phyloP scores from a whole-genome alignment of 306 rosid species.

The Fragaria iinumae region DNA sequence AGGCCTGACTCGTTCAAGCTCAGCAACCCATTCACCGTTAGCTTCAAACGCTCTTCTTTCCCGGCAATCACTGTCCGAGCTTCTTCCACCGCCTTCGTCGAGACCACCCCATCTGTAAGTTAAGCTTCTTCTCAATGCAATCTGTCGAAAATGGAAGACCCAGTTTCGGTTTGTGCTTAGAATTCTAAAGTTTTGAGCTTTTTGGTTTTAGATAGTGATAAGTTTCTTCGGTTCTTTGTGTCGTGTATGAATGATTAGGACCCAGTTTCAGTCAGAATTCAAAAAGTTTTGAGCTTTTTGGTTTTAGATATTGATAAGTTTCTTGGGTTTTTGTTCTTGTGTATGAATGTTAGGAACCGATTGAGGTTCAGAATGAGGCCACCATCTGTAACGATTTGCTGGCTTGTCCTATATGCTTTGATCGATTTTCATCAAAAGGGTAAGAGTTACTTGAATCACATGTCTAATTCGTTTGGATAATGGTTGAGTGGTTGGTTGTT shows the following conservation, averaged over 20 bases:
- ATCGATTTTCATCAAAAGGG: constrained; percentile 39
- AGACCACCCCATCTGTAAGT: constrained; percentile 36
- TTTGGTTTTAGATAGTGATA: background rate
- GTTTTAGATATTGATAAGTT: background rate
- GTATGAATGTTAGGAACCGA: constrained; percentile 35
- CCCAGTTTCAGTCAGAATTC: background rate
- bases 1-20: constrained; percentile 25
- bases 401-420: constrained; percentile 84
- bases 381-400: constrained; percentile 34
- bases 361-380: constrained; percentile 40
- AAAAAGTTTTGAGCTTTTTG: background rate
- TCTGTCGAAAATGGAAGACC: background rate
- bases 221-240: background rate
- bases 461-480: background rate
- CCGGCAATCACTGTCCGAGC: constrained; percentile 33
- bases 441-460: constrained; percentile 23
- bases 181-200: background rate
- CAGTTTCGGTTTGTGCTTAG: background rate
- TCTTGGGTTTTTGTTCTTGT: constrained; percentile 10
- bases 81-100: constrained; percentile 39
- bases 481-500: constrained; percentile 8
- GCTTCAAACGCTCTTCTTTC: constrained; percentile 25
- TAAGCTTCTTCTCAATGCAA: background rate
- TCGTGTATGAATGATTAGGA: background rate
- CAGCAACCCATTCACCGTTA: constrained; percentile 4